Conservation (phyloP, 805 yeast genomes). For the Priceomyces carsonii region DNA sequence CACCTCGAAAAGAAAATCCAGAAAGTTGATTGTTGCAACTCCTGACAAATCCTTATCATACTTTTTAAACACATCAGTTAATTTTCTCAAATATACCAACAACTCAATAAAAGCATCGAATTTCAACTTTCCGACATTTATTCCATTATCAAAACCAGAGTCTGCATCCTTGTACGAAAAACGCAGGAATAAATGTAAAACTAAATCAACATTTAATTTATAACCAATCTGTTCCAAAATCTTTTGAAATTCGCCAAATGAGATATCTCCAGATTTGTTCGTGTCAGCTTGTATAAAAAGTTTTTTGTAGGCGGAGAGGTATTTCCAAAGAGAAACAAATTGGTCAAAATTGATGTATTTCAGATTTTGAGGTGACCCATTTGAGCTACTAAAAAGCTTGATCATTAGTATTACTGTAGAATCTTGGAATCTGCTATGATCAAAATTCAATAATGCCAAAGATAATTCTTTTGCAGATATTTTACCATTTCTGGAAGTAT, state of each 20-base stretch:
- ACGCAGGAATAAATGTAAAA: constrained; percentile 56
- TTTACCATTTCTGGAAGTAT: constrained; percentile 53
- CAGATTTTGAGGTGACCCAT: constrained; percentile 18
- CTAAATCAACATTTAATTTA: constrained; percentile 55
- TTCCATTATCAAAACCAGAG: constrained; percentile 17
- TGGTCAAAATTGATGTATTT: constrained; percentile 50
- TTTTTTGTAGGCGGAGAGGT: constrained; percentile 64
- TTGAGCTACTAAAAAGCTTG: constrained; percentile 51
- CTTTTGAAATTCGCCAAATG: constrained; percentile 64
- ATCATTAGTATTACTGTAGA: constrained; percentile 65
- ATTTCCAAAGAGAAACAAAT: constrained; percentile 68
- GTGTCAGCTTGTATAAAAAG: constrained; percentile 61
- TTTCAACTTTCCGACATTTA: constrained; percentile 49
- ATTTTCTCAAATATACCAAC: constrained; percentile 70
- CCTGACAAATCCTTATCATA: constrained; percentile 77
- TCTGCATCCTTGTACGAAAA: constrained; percentile 44
- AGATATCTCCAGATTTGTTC: constrained; percentile 58
- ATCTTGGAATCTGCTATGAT: constrained; percentile 60
- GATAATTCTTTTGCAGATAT: constrained; percentile 60
- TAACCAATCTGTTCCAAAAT: constrained; percentile 69
- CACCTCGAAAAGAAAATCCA: constrained; percentile 62
- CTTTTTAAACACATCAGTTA: constrained; percentile 77
- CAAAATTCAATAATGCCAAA: constrained; percentile 60
- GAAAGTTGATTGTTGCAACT: constrained; percentile 63
- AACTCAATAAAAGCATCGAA: constrained; percentile 84